phyloP scores from a whole-genome alignment of 2,329 filamentous ascomycete genomes.

The Scedosporium aurantiacum region DNA sequence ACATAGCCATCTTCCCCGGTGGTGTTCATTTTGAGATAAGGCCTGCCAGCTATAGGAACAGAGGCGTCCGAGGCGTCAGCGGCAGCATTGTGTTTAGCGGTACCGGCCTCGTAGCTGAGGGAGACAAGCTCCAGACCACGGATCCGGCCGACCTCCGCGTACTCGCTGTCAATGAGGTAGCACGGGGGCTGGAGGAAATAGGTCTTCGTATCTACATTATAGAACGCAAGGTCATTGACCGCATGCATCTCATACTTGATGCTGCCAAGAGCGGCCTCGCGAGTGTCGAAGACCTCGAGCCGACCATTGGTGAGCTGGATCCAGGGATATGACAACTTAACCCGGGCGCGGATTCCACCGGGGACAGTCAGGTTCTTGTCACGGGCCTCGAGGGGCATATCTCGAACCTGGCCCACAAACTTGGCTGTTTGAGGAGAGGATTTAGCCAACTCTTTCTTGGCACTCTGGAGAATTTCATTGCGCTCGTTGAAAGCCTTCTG shows the following conservation, averaged over 20 bases:
- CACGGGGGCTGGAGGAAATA: slow-evolving; percentile 2
- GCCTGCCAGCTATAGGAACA: not conserved
- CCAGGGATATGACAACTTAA: slow-evolving; percentile 4
- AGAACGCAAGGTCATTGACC: slow-evolving; percentile 4
- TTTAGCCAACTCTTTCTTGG: not conserved
- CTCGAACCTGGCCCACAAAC: not conserved
- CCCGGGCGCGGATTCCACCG: not conserved
- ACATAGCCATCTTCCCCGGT: not conserved
- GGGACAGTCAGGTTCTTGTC: not conserved
- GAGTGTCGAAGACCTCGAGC: not conserved
- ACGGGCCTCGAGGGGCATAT: not conserved
- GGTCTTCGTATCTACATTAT: not conserved
- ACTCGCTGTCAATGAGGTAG: not conserved
- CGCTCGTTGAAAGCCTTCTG: not conserved
- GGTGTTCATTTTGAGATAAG: not conserved
- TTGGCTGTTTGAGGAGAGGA: not conserved
- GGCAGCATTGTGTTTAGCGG: not conserved
- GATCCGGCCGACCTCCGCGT: not conserved
- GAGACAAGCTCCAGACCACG: slow-evolving; percentile 2
- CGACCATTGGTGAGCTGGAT: not conserved
- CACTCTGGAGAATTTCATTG: not conserved
- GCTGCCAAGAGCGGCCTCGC: not conserved
- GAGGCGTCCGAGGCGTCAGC: not conserved
- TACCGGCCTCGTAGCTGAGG: not conserved
- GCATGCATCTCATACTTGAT: not conserved